Percentiles rank a stretch among this genome's conserved stretches.
Evolutionary conservation across 2,329 filamentous ascomycete genomes (phyloP).

Genomic region (Aureobasidium sp.): DNA sequence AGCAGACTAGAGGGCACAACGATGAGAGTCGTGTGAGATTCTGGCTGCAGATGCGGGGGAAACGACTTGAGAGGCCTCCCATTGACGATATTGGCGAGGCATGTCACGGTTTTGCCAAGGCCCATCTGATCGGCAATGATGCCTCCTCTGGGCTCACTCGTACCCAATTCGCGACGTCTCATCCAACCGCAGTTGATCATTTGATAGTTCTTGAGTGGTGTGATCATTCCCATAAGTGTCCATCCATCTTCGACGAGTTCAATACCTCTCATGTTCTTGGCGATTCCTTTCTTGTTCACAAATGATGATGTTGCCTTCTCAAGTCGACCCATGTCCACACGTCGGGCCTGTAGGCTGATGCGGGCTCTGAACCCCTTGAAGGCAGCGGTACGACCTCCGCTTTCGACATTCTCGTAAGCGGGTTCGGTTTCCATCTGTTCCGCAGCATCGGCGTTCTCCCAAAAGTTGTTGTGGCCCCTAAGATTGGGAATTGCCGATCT

Average conservation of each 20-base stretch:
- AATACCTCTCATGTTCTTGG: constrained; percentile 15
- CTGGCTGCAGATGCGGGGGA: background rate
- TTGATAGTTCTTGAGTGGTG: constrained; percentile 41
- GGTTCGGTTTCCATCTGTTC: background rate
- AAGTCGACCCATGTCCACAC: constrained; percentile 18
- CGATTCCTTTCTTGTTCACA: constrained; percentile 22
- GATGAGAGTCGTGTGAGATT: constrained; percentile 31
- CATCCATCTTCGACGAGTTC: constrained; percentile 30
- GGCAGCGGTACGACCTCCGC: background rate
- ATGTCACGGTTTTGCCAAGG: constrained; percentile 33
- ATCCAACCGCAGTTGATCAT: constrained; percentile 47
- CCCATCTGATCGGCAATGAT: constrained; percentile 37
- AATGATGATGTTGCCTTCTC: constrained; percentile 34
- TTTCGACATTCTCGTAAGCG: background rate
- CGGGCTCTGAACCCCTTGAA: background rate
- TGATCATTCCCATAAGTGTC: constrained; percentile 41
- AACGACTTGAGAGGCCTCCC: constrained; percentile 19
- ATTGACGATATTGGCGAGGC: constrained; percentile 37
- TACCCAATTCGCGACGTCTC: constrained; percentile 40
- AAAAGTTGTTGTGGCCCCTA: background rate
- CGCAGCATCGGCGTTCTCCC: background rate
- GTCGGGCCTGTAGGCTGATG: background rate
- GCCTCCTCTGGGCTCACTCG: constrained; percentile 25
- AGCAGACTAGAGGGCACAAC: constrained; percentile 30
- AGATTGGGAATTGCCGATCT: background rate